These are phyloP conservation scores for Cyberlindnera japonica DNA, from an alignment of 805 yeast species.

Conservation along the genomic window DNA sequence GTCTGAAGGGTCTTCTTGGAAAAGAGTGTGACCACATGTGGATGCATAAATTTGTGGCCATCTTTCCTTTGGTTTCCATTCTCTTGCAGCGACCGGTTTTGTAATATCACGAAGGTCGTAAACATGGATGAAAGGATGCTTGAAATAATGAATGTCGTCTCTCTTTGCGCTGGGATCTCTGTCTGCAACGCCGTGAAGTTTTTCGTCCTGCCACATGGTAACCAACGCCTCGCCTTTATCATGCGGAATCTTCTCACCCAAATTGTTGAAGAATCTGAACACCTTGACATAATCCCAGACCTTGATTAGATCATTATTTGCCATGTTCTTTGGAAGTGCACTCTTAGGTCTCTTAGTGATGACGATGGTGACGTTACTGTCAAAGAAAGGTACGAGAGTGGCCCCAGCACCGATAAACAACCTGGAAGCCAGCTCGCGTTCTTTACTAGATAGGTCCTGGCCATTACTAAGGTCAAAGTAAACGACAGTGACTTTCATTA, in stretches of 20 bases:
- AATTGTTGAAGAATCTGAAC: constrained; percentile 66
- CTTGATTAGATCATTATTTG: constrained; percentile 35
- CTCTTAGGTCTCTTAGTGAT: constrained; percentile 59
- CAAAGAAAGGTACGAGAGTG: constrained; percentile 55
- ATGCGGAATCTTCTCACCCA: constrained; percentile 38
- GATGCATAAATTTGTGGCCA: constrained; percentile 64
- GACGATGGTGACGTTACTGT: constrained; percentile 63
- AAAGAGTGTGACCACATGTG: constrained; percentile 72
- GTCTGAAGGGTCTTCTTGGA: constrained; percentile 55
- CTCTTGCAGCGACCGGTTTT: constrained; percentile 78
- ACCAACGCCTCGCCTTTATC: constrained; percentile 37
- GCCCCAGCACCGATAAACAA: constrained; percentile 44
- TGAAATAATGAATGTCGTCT: constrained; percentile 81
- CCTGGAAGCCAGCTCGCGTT: constrained; percentile 32
- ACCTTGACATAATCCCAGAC: constrained; percentile 90
- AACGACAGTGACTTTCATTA: constrained; percentile 52
- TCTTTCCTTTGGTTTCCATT: constrained; percentile 54
- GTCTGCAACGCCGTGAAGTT: constrained; percentile 80
- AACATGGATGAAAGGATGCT: constrained; percentile 67
- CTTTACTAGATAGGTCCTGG: constrained; percentile 26
- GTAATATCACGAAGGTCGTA: constrained; percentile 76
- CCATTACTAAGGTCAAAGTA: constrained; percentile 50
- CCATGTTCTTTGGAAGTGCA: constrained; percentile 47
- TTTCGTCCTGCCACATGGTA: constrained; percentile 76
- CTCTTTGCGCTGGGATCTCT: constrained; percentile 82